Evolutionary conservation across 805 yeast genomes (phyloP).

Genomic region (Kazachstania psychrophila): DNA sequence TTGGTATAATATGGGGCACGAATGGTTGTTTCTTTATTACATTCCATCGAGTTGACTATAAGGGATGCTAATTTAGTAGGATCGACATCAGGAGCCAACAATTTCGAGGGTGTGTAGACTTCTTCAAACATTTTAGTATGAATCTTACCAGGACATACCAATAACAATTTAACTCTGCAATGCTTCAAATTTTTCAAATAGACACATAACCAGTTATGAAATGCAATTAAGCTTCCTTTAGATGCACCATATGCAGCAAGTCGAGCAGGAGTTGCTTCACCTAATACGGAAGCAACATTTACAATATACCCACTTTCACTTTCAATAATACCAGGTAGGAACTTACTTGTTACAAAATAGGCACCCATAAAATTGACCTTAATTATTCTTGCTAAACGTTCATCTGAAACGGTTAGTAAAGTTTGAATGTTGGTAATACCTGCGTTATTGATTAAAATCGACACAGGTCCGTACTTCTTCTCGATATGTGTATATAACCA

Average conservation of each 20-base stretch:
- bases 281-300: conserved; percentile 76
- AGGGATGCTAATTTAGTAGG: conserved; percentile 55
- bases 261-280: conserved; percentile 75
- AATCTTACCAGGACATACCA: conserved; percentile 84
- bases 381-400: conserved; percentile 53
- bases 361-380: conserved; percentile 63
- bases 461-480: conserved; percentile 45
- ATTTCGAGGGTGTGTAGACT: conserved; percentile 61
- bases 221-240: conserved; percentile 74
- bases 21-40: conserved; percentile 60
- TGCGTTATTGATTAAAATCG: conserved; percentile 77
- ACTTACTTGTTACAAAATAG: conserved; percentile 58
- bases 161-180: conserved; percentile 49
- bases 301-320: conserved; percentile 63
- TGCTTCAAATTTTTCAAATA: conserved; percentile 34
- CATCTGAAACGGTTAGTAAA: conserved; percentile 43
- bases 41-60: conserved; percentile 45
- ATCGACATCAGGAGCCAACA: conserved; percentile 76
- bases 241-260: conserved; percentile 81
- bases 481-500: conserved; percentile 34
- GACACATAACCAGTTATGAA: conserved; percentile 72
- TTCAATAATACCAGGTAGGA: conserved; percentile 63
- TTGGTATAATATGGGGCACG: conserved; percentile 70
- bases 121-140: conserved; percentile 65
- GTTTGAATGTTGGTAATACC: conserved; percentile 58